Evolutionary conservation across 108 stramenopile species (phyloP).

Genomic region (Discostella stelligeroides): DNA sequence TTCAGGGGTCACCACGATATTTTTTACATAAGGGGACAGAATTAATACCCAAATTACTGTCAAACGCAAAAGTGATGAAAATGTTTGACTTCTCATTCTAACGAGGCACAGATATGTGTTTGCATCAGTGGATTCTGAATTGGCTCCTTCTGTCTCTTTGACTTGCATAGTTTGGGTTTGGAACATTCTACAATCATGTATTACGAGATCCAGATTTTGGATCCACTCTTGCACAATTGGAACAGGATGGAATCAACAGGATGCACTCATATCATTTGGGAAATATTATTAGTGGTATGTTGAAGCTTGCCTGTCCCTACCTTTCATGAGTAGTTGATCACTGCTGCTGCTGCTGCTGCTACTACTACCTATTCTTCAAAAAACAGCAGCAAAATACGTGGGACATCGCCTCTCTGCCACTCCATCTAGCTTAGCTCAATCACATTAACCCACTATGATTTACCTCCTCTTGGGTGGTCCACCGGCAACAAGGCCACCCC

Average conservation of each 20-base stretch:
- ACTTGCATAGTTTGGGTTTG: slow-evolving; percentile 90
- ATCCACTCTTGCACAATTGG: slow-evolving; percentile 93
- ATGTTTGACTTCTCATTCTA: slow-evolving; percentile 98
- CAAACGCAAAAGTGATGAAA: slow-evolving; percentile 97
- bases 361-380: too few species aligned
- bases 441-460: too few species aligned
- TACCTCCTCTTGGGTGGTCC: slow-evolving; percentile 89
- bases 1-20: too few species aligned
- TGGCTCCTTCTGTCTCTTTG: slow-evolving; percentile 96
- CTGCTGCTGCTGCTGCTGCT: too few species aligned
- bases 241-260: too few species aligned
- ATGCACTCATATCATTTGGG: too few species aligned
- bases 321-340: too few species aligned
- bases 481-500: slow-evolving; percentile 55
- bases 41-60: slow-evolving; percentile 80
- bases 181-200: slow-evolving; percentile 98
- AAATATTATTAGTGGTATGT: too few species aligned
- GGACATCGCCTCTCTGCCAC: neutral
- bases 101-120: slow-evolving; percentile 93
- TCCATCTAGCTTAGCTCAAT: neutral
- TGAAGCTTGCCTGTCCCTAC: too few species aligned
- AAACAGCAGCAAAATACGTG: too few species aligned
- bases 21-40: too few species aligned
- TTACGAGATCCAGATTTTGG: slow-evolving; percentile 91
- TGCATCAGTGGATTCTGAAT: slow-evolving; percentile 97